phyloP scores from a whole-genome alignment of 2,329 filamentous ascomycete genomes.

The Colletotrichum agaves region DNA sequence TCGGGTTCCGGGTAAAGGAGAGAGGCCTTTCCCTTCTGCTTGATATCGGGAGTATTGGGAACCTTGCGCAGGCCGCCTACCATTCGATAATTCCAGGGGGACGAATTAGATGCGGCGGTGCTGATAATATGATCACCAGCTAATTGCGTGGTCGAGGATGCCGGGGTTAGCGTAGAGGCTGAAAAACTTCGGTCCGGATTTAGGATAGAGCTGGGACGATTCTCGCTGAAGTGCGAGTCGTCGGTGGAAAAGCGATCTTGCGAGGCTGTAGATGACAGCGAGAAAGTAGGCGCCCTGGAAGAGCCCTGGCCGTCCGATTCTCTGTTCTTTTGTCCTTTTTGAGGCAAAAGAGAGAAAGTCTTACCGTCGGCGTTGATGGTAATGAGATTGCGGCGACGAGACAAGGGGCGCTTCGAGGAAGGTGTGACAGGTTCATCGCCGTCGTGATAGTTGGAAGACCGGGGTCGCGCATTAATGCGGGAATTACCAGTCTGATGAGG shows the following conservation, averaged over 20 bases:
- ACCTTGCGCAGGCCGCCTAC: slow-evolving; percentile 67
- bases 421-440: slow-evolving; percentile 39
- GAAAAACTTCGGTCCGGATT: slow-evolving; percentile 58
- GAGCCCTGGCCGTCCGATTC: slow-evolving; percentile 39
- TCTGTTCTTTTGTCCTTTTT: slow-evolving; percentile 38
- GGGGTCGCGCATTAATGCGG: slow-evolving; percentile 50
- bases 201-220: slow-evolving; percentile 60
- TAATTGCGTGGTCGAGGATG: slow-evolving; percentile 48
- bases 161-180: slow-evolving; percentile 44
- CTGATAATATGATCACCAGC: slow-evolving; percentile 46
- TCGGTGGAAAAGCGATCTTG: slow-evolving; percentile 61
- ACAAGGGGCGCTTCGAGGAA: slow-evolving; percentile 46
- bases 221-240: slow-evolving; percentile 54
- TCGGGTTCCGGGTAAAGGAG: slow-evolving; percentile 27
- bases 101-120: slow-evolving; percentile 42
- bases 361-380: slow-evolving; percentile 64
- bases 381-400: slow-evolving; percentile 58
- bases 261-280: slow-evolving; percentile 60
- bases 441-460: slow-evolving; percentile 35
- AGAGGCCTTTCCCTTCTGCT: slow-evolving; percentile 50
- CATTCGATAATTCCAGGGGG: slow-evolving; percentile 65
- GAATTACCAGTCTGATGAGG: slow-evolving; percentile 53
- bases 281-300: slow-evolving; percentile 54
- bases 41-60: slow-evolving; percentile 54
- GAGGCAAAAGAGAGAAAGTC: slow-evolving; percentile 64